These are phyloP conservation scores for Parmales sp. DNA, from an alignment of 108 stramenopile species.

Conservation along the genomic window DNA sequence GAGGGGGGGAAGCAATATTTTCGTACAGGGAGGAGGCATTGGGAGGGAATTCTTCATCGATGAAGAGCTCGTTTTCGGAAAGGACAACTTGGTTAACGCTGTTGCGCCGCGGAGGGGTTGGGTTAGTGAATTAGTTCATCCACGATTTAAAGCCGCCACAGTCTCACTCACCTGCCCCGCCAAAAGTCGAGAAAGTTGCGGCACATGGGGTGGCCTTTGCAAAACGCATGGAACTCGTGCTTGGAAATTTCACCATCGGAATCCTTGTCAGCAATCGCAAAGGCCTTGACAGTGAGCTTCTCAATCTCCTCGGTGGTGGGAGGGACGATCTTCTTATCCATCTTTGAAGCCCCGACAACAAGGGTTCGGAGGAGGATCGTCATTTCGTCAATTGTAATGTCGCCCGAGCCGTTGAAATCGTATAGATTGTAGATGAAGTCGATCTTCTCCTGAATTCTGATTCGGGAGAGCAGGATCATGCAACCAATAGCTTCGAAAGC, in stretches of 20 bases:
- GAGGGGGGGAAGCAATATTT: neutral
- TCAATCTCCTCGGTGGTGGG: constrained; percentile 19
- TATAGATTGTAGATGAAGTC: constrained; percentile 30
- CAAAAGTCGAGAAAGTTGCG: neutral
- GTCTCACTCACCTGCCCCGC: too few relatives aligned
- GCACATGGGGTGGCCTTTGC: neutral
- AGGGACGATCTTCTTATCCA: constrained; percentile 11
- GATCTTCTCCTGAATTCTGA: constrained; percentile 5
- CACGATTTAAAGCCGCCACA: too few relatives aligned
- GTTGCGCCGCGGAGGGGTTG: too few relatives aligned
- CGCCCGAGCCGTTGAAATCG: constrained; percentile 24
- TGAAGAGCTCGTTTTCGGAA: neutral
- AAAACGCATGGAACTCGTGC: constrained; percentile 22
- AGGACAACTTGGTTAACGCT: constrained; percentile 16
- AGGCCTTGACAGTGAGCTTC: constrained; percentile 17
- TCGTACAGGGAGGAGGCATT: neutral
- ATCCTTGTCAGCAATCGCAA: constrained; percentile 17
- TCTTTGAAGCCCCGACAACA: constrained; percentile 18
- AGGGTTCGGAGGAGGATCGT: constrained; percentile 27
- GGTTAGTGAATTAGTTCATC: too few relatives aligned
- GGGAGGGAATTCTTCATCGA: constrained; percentile 6
- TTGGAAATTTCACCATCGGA: constrained; percentile 9
- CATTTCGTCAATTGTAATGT: constrained; percentile 26
- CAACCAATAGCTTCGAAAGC: constrained; percentile 27
- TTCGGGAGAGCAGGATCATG: neutral